phyloP scores from a whole-genome alignment of 139 green algal genomes.

The Chlamydomonas incerta region DNA sequence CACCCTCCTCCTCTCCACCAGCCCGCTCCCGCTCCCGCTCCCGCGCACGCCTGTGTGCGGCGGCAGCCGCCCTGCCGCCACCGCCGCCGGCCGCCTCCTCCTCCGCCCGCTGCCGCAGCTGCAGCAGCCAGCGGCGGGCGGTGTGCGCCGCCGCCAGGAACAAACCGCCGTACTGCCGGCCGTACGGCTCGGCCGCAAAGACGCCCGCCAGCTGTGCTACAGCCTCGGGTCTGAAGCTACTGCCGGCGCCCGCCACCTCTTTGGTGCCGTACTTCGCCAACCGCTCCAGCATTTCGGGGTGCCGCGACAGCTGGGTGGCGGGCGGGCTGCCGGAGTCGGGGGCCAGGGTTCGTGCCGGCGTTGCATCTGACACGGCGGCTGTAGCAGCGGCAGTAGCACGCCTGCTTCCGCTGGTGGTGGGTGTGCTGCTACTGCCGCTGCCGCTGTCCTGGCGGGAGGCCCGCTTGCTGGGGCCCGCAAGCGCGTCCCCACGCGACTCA shows the following conservation, averaged over 20 bases:
- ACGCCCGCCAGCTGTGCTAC: slow-evolving; percentile 10
- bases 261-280: slow-evolving; percentile 6
- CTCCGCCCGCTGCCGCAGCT: not conserved
- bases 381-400: no score
- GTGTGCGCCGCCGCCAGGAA: slow-evolving; percentile 37
- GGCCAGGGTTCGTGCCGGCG: no score
- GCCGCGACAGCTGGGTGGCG: not conserved
- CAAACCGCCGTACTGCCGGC: slow-evolving; percentile 28
- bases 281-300: slow-evolving; percentile 25
- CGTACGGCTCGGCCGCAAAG: not conserved
- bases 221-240: not conserved
- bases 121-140: not conserved
- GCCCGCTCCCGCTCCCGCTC: not conserved
- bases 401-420: no score
- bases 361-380: no score
- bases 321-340: no score
- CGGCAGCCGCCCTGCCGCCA: not conserved
- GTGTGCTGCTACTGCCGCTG: no score
- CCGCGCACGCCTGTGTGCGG: not conserved
- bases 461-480: no score
- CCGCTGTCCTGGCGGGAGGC: no score
- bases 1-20: not conserved
- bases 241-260: not conserved
- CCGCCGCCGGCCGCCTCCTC: not conserved
- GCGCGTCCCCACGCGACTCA: no score